These are phyloP conservation scores for Gossypioides kirkii DNA, from an alignment of 345 rosid species.

Conservation along the genomic window DNA sequence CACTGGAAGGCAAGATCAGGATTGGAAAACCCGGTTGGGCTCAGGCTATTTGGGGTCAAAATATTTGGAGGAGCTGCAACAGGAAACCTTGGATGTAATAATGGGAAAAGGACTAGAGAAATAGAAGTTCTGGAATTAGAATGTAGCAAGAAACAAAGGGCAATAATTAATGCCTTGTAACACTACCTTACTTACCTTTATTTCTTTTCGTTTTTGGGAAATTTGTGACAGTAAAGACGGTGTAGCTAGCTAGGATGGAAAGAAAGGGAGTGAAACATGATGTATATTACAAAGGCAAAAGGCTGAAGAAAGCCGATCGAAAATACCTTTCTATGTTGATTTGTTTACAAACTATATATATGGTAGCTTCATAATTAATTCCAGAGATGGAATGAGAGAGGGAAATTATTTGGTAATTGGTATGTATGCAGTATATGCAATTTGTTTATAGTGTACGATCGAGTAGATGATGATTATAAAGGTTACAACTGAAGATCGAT, in stretches of 20 bases:
- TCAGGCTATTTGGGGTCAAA: conserved; percentile 78
- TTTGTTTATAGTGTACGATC: too few relatives aligned
- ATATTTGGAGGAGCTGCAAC: conserved; percentile 37
- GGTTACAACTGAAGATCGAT: neutral
- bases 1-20: conserved; percentile 41
- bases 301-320: conserved; percentile 31
- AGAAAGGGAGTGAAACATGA: conserved; percentile 23
- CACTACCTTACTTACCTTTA: conserved; percentile 18
- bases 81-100: conserved; percentile 27
- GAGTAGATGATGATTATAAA: neutral
- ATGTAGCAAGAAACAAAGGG: conserved; percentile 65
- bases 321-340: conserved; percentile 9
- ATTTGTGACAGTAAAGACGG: conserved; percentile 14
- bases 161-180: conserved; percentile 55
- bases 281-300: conserved; percentile 43
- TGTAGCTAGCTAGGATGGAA: neutral
- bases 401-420: too few relatives aligned
- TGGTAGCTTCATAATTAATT: too few relatives aligned
- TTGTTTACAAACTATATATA: neutral
- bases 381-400: neutral
- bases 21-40: conserved; percentile 30
- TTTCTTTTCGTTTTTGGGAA: neutral
- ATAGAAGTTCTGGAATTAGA: conserved; percentile 45
- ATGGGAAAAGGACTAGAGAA: conserved; percentile 58
- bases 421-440: too few relatives aligned